Evolutionary conservation across 139 green algal species (phyloP), one percentile per base, ranked within the genome.

Genomic region (Chlamydomonas sp.): DNA sequence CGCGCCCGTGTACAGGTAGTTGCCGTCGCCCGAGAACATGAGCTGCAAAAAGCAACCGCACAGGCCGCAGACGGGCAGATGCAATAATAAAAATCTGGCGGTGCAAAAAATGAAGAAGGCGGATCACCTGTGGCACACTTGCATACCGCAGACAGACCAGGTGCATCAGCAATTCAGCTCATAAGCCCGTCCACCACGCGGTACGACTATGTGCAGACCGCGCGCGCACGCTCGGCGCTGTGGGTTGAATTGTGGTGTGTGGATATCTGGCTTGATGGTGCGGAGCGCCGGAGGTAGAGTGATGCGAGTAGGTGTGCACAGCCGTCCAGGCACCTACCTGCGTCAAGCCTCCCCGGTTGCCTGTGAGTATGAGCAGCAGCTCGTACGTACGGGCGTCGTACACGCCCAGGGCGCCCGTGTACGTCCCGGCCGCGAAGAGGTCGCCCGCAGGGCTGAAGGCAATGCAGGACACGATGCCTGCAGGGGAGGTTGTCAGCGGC

Each of bases 391-490:
- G 69, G 0, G 87, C 80, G 75, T 96, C 94, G 83, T 93, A 98
- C 15, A 98, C 63, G 20, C 92, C 94, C 4, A 95, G 89, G 12
- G 69, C 89, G 4, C 94, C 91, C 3, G 88, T 90, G 88, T 98
- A 99, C 62, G 95, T 94, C 76, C 97, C 97, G 0, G 94, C 94
- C 6, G 96, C 97, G 72, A 98, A 68, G 68, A 98, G 72, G 66
- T 72, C 68, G 61, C 92, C 75, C 16, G 93, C 91, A 0, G 95
- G 91, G 86, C 89, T 95, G 89, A 92, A 94, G 3, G 93, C 92
- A 63, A 99, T 87, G 89, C 95, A 98, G 2, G 96, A 98, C 12
- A 99, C 88, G 66, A 99, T 97, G 79, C 96, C 96, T 96, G 93
- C 80, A 2, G 63, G 0, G 7, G 14, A 79, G 58, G 2, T 49